Evolutionary conservation across 139 green algal species (phyloP).

Genomic region (Spirogloea muscicola): DNA sequence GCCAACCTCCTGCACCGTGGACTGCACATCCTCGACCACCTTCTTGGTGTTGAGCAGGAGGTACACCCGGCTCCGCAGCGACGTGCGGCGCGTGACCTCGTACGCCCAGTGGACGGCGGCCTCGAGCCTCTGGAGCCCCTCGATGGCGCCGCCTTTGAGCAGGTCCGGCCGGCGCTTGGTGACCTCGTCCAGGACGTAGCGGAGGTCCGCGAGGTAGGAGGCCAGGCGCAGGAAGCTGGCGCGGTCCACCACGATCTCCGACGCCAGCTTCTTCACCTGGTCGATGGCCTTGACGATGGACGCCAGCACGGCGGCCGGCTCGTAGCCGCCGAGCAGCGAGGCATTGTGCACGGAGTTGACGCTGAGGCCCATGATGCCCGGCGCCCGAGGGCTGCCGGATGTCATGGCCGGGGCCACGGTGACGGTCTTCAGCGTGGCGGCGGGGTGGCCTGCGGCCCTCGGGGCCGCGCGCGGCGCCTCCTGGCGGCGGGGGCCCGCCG

Average conservation of each 20-base stretch:
- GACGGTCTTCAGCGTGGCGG: too few relatives aligned
- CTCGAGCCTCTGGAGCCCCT: conserved; percentile 13
- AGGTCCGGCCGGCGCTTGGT: conserved; percentile 26
- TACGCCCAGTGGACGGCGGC: not conserved
- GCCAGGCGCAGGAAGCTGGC: conserved; percentile 17
- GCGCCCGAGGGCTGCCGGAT: too few relatives aligned
- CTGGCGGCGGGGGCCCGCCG: too few relatives aligned
- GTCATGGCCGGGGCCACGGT: too few relatives aligned
- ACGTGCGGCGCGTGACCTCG: not conserved
- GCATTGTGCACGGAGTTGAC: too few relatives aligned
- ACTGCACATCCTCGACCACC: conserved; percentile 19
- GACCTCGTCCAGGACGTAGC: conserved; percentile 9
- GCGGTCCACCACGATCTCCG: conserved; percentile 7
- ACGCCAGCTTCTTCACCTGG: not conserved
- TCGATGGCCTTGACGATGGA: conserved; percentile 17
- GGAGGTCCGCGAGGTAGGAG: conserved; percentile 30
- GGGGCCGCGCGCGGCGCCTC: too few relatives aligned
- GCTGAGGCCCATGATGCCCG: too few relatives aligned
- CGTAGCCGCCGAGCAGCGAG: too few relatives aligned
- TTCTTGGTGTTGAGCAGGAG: conserved; percentile 23
- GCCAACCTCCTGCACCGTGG: conserved; percentile 25
- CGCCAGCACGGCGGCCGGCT: not conserved
- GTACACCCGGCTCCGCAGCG: conserved; percentile 5
- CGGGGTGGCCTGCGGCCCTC: too few relatives aligned
- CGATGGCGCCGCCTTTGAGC: not conserved